phyloP scores from a whole-genome alignment of 805 yeast species.

The Jamesozyma piceae region DNA sequence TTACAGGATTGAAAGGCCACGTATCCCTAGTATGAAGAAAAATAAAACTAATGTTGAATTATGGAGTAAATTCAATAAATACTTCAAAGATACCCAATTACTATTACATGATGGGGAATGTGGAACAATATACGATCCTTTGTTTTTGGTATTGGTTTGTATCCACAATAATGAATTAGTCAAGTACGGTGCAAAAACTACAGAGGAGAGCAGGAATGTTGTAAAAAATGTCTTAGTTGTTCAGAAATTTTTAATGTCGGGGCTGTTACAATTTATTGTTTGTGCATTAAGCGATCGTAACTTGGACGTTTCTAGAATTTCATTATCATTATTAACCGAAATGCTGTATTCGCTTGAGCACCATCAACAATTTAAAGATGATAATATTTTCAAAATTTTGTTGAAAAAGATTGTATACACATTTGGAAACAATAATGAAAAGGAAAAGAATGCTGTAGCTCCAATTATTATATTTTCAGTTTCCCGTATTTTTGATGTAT shows the following conservation, averaged over 20 bases:
- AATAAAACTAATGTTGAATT: constrained; percentile 6
- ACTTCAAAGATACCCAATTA: constrained; percentile 19
- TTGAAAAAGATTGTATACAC: constrained; percentile 36
- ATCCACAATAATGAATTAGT: constrained; percentile 60
- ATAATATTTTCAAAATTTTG: constrained; percentile 44
- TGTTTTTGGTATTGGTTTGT: constrained; percentile 53
- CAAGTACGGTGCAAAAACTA: constrained; percentile 23
- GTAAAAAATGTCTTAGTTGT: constrained; percentile 37
- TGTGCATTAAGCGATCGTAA: constrained; percentile 34
- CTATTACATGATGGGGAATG: constrained; percentile 1
- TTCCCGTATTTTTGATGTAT: constrained; percentile 46
- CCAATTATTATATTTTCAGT: constrained; percentile 47
- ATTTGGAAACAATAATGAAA: constrained; percentile 10
- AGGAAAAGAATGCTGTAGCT: constrained; percentile 25
- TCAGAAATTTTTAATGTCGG: constrained; percentile 47
- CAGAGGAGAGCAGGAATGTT: constrained; percentile 5
- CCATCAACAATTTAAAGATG: constrained; percentile 45
- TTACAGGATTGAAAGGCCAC: constrained; percentile 25
- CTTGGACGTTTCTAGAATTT: constrained; percentile 28
- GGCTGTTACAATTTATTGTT: constrained; percentile 39
- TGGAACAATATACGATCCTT: constrained; percentile 49
- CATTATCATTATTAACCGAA: constrained; percentile 38
- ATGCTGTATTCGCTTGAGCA: constrained; percentile 36
- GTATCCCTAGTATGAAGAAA: constrained; percentile 17
- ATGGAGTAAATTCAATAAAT: constrained; percentile 27